Evolutionary conservation across 108 stramenopile species (phyloP), one percentile per base, ranked within the genome.

Genomic region (Fistulifera pelliculosa): DNA sequence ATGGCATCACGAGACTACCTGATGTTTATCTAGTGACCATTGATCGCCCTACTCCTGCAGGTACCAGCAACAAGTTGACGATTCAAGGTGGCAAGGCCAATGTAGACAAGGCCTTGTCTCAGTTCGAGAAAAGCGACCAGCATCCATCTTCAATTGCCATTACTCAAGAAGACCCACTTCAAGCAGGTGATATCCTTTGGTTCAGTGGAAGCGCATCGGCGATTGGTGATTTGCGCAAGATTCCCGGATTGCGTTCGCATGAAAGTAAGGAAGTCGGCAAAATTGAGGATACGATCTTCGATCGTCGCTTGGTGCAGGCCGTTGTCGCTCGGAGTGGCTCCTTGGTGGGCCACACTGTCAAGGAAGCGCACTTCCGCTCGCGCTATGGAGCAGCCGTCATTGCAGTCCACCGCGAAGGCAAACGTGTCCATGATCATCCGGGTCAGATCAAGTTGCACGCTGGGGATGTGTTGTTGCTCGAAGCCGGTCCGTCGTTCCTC

Each of bases 321-420:
- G 90, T 92, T 22, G 54, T 92, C 58, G 81, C 90, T 25, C 70
- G 72, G 26, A 60, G 70, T 47, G 80, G 81, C 0, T 81, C 83
- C 15, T 60, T 92, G 38, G 83, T 83, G 19, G 85, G 85, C 7
- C 80, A 85, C 53, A 85, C 85, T 19, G 79, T 83, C 12, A 76
- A 70, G 38, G 80, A 86, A 41, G 54, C 76, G 16, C 72, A 66
- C 13, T 92, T 92, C 59, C 69, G 85, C 42, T 83, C 79, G n/a
- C 66, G 64, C 39, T 90, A 80, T 55, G 90, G 85, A 58, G 85
- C 85, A 17, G 90, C 85, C 28, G 90, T 92, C 11, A 92, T 92
- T 61, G 79, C 90, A 15, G 81, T 92, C 24, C 85, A 87, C 52
- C 70, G 90, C 17, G 81, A 84, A 17, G 85, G 85, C 2, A 64